phyloP scores from a whole-genome alignment of 2,329 filamentous ascomycete genomes.

The Ceratocystiopsis sp. region DNA sequence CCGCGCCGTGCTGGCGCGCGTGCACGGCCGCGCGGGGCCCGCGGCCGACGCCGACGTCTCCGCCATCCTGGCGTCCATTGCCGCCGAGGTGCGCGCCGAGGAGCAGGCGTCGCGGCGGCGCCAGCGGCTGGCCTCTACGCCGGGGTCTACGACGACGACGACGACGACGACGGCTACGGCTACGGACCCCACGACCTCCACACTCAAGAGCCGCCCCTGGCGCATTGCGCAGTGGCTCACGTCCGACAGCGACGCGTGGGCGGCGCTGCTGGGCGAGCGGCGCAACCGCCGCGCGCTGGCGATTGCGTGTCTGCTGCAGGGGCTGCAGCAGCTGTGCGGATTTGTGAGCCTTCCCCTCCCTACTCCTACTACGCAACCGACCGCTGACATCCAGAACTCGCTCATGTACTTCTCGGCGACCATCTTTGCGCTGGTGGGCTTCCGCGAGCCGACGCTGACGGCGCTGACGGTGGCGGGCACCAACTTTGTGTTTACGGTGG shows the following conservation, averaged over 20 bases:
- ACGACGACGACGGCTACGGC: neutral
- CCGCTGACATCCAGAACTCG: slow-evolving; percentile 41
- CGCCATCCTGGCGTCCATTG: slow-evolving; percentile 49
- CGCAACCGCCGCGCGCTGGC: slow-evolving; percentile 59
- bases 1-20: slow-evolving; percentile 42
- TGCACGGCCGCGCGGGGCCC: slow-evolving; percentile 31
- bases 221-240: slow-evolving; percentile 9
- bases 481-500: slow-evolving; percentile 65
- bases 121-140: neutral
- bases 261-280: slow-evolving; percentile 36
- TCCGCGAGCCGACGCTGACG: slow-evolving; percentile 61
- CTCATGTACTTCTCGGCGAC: slow-evolving; percentile 86
- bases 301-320: slow-evolving; percentile 77
- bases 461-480: slow-evolving; percentile 64
- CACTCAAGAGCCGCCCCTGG: too few species aligned
- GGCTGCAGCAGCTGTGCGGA: slow-evolving; percentile 73
- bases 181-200: too few species aligned
- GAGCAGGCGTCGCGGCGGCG: slow-evolving; percentile 31
- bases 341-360: slow-evolving; percentile 35
- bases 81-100: slow-evolving; percentile 58
- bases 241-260: slow-evolving; percentile 29
- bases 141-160: neutral
- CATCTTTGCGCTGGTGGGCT: slow-evolving; percentile 63
- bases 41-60: slow-evolving; percentile 24
- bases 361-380: too few species aligned